A percentile compares a stretch with the other conserved stretches of the same genome.
Conservation (phyloP, 202 grass and related monocot species). For the Eragrostis tef region DNA sequence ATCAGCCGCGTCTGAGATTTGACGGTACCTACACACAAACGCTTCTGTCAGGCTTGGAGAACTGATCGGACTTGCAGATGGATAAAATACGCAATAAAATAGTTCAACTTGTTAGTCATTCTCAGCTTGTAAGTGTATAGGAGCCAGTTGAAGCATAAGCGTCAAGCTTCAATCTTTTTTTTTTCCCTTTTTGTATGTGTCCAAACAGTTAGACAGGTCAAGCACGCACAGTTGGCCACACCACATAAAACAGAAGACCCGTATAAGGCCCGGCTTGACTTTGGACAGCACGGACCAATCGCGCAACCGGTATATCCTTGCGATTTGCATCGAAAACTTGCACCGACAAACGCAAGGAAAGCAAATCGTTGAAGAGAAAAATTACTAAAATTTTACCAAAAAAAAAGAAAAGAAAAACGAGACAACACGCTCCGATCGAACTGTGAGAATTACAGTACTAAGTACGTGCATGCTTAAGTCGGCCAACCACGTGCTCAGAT, state of each 20-base stretch:
- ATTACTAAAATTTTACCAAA: background rate
- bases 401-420: background rate
- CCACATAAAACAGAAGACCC: background rate
- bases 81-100: background rate
- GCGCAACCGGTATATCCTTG: background rate
- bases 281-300: background rate
- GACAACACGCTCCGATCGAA: background rate
- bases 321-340: background rate
- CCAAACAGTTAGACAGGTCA: background rate
- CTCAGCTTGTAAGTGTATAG: background rate
- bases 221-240: background rate
- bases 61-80: background rate
- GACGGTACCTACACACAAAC: constrained; percentile 45
- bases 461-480: background rate
- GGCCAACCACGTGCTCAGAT: background rate
- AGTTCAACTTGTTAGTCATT: background rate
- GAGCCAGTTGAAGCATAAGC: background rate
- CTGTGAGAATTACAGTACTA: background rate
- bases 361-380: background rate
- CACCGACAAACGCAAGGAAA: background rate
- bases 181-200: background rate
- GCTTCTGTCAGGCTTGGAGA: constrained; percentile 34
- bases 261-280: constrained; percentile 8
- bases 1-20: background rate
- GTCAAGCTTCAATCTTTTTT: no score